phyloP scores from a whole-genome alignment of 176 grass and related monocot genomes.

The Luzula sylvatica region DNA sequence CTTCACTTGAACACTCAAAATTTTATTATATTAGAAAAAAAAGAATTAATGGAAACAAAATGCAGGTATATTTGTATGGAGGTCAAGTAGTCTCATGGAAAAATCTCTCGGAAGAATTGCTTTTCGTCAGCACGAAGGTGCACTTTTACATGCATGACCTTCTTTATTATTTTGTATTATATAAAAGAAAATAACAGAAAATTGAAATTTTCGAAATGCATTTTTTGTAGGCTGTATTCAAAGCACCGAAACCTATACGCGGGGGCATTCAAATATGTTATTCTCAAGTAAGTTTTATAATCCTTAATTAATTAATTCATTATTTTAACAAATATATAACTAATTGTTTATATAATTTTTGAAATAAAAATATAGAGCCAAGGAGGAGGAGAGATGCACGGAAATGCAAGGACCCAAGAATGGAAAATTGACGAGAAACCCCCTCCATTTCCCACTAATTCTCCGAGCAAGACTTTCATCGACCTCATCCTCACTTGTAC shows the following conservation, averaged over 20 bases:
- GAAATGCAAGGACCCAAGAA: slow-evolving; percentile 57
- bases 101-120: slow-evolving; percentile 62
- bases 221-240: slow-evolving; percentile 32
- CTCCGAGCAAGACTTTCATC: slow-evolving; percentile 50
- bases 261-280: slow-evolving; percentile 46
- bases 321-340: slow-evolving; percentile 13
- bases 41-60: neutral
- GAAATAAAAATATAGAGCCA: slow-evolving; percentile 5
- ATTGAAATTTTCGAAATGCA: too few species aligned
- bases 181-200: too few species aligned
- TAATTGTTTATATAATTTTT: neutral
- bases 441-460: slow-evolving; percentile 49
- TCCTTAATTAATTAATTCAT: slow-evolving; percentile 17
- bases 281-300: slow-evolving; percentile 35
- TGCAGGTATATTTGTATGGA: slow-evolving; percentile 54
- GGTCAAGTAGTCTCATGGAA: slow-evolving; percentile 85
- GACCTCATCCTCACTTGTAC: slow-evolving; percentile 79
- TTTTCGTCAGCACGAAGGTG: slow-evolving; percentile 79
- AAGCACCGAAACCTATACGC: slow-evolving; percentile 34
- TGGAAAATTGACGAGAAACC: slow-evolving; percentile 67
- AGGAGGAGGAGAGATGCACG: slow-evolving; percentile 63
- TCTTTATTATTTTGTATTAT: neutral
- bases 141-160: neutral
- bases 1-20: too few species aligned
- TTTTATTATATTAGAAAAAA: too few species aligned